phyloP scores from a whole-genome alignment of 495 filamentous ascomycete species.

The Aspergillus incahuasiensis region DNA sequence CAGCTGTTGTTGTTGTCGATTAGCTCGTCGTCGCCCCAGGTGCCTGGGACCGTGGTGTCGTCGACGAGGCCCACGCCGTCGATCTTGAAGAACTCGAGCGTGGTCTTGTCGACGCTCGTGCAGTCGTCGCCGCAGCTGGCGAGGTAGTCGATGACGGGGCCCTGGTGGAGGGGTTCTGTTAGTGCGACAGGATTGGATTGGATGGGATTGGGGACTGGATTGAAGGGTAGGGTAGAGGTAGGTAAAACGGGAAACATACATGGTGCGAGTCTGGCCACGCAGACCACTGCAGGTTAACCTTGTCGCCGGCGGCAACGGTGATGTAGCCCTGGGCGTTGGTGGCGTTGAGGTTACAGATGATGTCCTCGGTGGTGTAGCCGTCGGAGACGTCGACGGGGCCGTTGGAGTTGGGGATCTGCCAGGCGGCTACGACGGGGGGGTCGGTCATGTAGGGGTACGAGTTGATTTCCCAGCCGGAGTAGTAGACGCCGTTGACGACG shows the following conservation, averaged over 20 bases:
- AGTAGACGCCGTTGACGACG: slow-evolving; percentile 53
- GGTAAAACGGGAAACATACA: neutral
- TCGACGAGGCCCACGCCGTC: slow-evolving; percentile 55
- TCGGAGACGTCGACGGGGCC: slow-evolving; percentile 51
- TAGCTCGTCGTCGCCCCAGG: slow-evolving; percentile 64
- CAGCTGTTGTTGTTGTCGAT: slow-evolving; percentile 64
- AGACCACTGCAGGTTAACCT: slow-evolving; percentile 60
- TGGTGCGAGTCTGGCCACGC: slow-evolving; percentile 63
- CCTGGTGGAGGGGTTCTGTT: too few relatives aligned
- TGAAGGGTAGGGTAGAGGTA: too few relatives aligned
- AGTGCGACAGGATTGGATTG: too few relatives aligned
- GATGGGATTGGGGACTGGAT: too few relatives aligned
- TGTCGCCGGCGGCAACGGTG: slow-evolving; percentile 50
- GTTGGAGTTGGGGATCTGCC: slow-evolving; percentile 52
- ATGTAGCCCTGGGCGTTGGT: slow-evolving; percentile 49
- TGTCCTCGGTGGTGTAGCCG: slow-evolving; percentile 49
- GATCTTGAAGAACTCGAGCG: slow-evolving; percentile 74
- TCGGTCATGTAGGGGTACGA: slow-evolving; percentile 31
- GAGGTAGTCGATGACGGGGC: slow-evolving; percentile 62
- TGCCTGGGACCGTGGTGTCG: slow-evolving; percentile 46
- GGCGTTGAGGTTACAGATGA: slow-evolving; percentile 64
- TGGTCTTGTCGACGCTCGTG: slow-evolving; percentile 57
- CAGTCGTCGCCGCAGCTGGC: slow-evolving; percentile 70
- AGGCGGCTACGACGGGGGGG: slow-evolving; percentile 52
- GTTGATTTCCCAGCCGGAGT: slow-evolving; percentile 35